Percentiles rank a stretch among this genome's conserved stretches.
phyloP scores from a whole-genome alignment of 148 eudicot species.

The Arctostaphylos glauca region DNA sequence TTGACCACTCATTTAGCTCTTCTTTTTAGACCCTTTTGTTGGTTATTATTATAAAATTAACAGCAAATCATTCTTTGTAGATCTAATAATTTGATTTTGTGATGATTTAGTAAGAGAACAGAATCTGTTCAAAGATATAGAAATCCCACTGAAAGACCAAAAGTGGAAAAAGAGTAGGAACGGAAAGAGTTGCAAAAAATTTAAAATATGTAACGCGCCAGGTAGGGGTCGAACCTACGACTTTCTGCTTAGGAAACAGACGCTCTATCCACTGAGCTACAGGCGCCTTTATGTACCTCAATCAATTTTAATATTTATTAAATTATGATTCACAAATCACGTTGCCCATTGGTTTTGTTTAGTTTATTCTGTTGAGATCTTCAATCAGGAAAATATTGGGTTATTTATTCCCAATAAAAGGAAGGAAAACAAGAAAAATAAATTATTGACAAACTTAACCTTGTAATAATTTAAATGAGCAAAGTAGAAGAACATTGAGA shows the following conservation, averaged over 20 bases:
- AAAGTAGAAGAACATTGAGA: not conserved
- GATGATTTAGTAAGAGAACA: too few relatives aligned
- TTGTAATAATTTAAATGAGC: not conserved
- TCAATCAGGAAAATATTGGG: not conserved
- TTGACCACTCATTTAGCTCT: not conserved
- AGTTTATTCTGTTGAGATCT: not conserved
- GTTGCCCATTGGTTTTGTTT: not conserved
- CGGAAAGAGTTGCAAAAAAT: too few relatives aligned
- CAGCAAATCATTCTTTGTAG: too few relatives aligned
- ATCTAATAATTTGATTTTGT: too few relatives aligned
- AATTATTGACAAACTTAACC: too few relatives aligned
- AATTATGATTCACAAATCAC: not conserved
- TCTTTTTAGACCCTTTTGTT: not conserved
- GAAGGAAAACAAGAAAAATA: too few relatives aligned
- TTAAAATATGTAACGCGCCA: too few relatives aligned
- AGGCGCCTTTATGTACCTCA: not conserved
- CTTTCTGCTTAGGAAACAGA: slow-evolving; percentile 21
- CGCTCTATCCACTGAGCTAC: slow-evolving; percentile 22
- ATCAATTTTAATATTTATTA: too few relatives aligned
- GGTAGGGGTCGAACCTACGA: slow-evolving; percentile 23
- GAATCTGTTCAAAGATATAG: too few relatives aligned
- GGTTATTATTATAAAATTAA: not conserved
- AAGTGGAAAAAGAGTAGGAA: too few relatives aligned
- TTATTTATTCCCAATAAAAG: not conserved
- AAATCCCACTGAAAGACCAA: too few relatives aligned